A percentile compares a stretch with the other conserved stretches of the same genome.
Conservation (phyloP, 352 stramenopile genomes). For the Plasmopara muralis region DNA sequence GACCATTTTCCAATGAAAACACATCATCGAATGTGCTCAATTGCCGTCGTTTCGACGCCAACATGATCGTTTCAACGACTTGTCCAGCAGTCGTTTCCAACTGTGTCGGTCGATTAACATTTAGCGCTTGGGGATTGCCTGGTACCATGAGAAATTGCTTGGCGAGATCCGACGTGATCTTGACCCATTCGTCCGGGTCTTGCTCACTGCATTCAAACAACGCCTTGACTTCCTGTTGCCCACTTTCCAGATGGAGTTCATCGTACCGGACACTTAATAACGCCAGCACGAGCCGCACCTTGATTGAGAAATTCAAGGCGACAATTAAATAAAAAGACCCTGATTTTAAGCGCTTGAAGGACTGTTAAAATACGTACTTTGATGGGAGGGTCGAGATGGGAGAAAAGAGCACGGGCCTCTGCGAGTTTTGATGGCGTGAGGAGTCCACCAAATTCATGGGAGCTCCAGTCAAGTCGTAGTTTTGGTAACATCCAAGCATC, state of each 20-base stretch:
- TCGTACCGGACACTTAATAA: slow-evolving; percentile 58
- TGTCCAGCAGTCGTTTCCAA: slow-evolving; percentile 35
- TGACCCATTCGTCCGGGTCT: slow-evolving; percentile 72
- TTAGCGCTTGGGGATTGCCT: no score
- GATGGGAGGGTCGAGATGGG: slow-evolving; percentile 52
- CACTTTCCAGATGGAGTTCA: slow-evolving; percentile 29
- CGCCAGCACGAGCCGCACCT: slow-evolving; percentile 56
- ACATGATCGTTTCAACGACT: slow-evolving; percentile 39
- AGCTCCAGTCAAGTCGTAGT: slow-evolving; percentile 70
- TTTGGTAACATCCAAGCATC: slow-evolving; percentile 74
- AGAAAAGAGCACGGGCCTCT: slow-evolving; percentile 53
- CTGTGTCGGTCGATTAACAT: slow-evolving; percentile 25
- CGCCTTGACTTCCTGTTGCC: slow-evolving; percentile 40
- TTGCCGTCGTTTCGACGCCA: slow-evolving; percentile 9
- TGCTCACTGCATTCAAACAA: slow-evolving; percentile 49
- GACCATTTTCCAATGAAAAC: slow-evolving; percentile 61
- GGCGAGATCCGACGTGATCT: slow-evolving; percentile 50
- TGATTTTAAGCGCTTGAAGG: background rate
- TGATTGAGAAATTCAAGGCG: slow-evolving; percentile 1
- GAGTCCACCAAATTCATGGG: slow-evolving; percentile 52
- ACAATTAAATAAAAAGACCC: background rate
- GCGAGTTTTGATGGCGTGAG: slow-evolving; percentile 53
- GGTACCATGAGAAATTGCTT: slow-evolving; percentile 57
- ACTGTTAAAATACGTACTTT: background rate
- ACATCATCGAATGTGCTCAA: slow-evolving; percentile 37